phyloP scores from a whole-genome alignment of 2,329 filamentous ascomycete species.

The Daldinia eschscholtzii region DNA sequence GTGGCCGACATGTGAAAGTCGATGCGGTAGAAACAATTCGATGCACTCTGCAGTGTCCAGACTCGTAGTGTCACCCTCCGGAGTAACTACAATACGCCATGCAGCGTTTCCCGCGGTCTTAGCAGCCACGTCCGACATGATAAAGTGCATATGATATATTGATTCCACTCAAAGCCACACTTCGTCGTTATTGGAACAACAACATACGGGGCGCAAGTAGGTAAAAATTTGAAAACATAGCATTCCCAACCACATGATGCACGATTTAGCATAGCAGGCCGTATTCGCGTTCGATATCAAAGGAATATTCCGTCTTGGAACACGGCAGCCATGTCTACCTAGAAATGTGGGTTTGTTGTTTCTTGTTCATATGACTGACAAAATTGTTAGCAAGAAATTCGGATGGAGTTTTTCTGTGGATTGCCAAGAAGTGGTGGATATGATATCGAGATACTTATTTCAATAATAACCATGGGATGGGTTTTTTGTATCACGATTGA shows the following conservation, averaged over 20 bases:
- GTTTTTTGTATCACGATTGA: background rate
- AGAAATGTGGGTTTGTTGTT: slow-evolving; percentile 1
- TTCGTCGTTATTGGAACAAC: background rate
- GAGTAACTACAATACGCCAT: slow-evolving; percentile 2
- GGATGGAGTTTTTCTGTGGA: background rate
- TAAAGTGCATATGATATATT: background rate
- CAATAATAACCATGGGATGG: background rate
- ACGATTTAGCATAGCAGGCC: background rate
- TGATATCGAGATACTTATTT: background rate
- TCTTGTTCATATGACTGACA: background rate
- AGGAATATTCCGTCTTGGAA: background rate
- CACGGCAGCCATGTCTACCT: background rate
- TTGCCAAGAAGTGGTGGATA: background rate
- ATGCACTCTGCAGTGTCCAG: background rate
- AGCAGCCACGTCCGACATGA: background rate
- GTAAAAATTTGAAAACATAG: background rate
- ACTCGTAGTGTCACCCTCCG: background rate
- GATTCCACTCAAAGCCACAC: background rate
- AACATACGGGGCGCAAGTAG: background rate
- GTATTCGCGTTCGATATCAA: background rate
- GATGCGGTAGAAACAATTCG: background rate
- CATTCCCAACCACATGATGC: slow-evolving; percentile 4
- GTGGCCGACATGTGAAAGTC: background rate
- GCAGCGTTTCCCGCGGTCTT: background rate
- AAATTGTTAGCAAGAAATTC: background rate